Evolutionary conservation across 1,284 basidiomycete genomes (phyloP), one percentile per base, ranked within the genome.

Genomic region (Waitea zeae): DNA sequence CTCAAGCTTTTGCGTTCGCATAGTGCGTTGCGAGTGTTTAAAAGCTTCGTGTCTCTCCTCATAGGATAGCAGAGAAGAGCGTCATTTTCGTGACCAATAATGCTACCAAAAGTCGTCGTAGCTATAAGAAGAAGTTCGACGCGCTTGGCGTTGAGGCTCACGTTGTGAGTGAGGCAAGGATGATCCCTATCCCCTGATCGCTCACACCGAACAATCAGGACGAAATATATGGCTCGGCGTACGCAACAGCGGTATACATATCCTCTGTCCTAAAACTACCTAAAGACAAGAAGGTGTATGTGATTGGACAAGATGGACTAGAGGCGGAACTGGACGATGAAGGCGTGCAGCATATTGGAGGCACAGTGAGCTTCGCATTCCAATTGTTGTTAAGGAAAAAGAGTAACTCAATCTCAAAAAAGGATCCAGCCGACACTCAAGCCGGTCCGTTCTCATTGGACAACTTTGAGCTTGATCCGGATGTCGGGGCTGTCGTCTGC

Each of bases 81-180:
- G 61, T 98, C 34, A 62, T 97, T 27, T 99, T 97, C 52, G 90
- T 97, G 26, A 96, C 92, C 19, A 97, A 97, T 61, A 98, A 97
- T 51, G 93, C 93, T n/a, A 89, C 80, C 33, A 92, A 93, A 58
- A 92, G 87, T 9, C 64, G 93, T 35, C 70, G 62, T 51, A 77
- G 63, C 48, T 92, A 92, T 65, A 88, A 88, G 59, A 64, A 66
- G 35, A 95, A 92, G 53, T 96, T 99, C 50, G 82, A 93, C 51
- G 65, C 75, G 46, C 67, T 97, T 37, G 89, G 87, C 20, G 70
- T 96, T 31, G 66, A 90, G 50, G 86, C 78, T 12, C 63, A 80
- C 46, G 77, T 83, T 47, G 90, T 93, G 53, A 50, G 75, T 62
- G 35, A 35, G n/a, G 18, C 13, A 17, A 12, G 13, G 9, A 17